These are phyloP conservation scores for Cochliopodium minus DNA, from an alignment of 208 protist species.

Conservation along the genomic window DNA sequence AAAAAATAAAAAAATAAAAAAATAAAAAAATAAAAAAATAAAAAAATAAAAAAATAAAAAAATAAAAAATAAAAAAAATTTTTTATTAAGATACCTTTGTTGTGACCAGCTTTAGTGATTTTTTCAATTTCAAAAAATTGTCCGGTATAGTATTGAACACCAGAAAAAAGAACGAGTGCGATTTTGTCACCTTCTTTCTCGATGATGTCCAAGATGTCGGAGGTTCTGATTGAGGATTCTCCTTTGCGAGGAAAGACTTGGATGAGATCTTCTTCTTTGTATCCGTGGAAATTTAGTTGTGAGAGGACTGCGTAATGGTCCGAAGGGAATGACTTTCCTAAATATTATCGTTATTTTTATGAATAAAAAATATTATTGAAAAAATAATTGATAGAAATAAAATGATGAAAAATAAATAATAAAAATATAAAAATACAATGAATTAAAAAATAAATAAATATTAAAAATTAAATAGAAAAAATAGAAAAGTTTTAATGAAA, in stretches of 20 bases:
- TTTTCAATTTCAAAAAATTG: constrained; percentile 65
- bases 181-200: constrained; percentile 55
- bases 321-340: constrained; percentile 38
- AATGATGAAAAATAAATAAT: too few species aligned
- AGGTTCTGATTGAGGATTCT: constrained; percentile 44
- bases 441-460: too few species aligned
- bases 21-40: background rate
- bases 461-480: too few species aligned
- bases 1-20: too few species aligned
- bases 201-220: constrained; percentile 56
- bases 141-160: constrained; percentile 76
- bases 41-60: background rate
- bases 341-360: constrained; percentile 12
- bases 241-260: constrained; percentile 26
- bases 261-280: constrained; percentile 35
- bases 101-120: constrained; percentile 62
- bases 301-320: constrained; percentile 57
- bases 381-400: constrained; percentile 2
- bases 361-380: constrained; percentile 8
- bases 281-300: constrained; percentile 57
- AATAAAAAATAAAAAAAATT: constrained; percentile 58
- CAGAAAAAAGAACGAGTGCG: constrained; percentile 56
- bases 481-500: too few species aligned
- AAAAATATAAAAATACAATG: too few species aligned
- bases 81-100: constrained; percentile 47